These are phyloP conservation scores for Colletotrichum neosansevieriae DNA, from an alignment of 2,329 filamentous ascomycete genomes.

Conservation along the genomic window DNA sequence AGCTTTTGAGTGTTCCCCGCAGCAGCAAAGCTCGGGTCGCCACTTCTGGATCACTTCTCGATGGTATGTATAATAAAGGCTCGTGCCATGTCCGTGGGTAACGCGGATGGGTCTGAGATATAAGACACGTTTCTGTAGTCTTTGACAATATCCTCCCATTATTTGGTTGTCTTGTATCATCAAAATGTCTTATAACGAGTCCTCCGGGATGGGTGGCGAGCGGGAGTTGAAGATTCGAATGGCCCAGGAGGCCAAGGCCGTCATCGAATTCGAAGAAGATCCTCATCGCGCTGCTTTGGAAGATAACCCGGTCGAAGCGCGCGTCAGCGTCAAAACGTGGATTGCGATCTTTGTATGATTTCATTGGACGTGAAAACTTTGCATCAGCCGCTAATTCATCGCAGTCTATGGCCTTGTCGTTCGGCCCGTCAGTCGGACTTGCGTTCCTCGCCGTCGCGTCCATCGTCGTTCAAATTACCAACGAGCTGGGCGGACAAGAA, in stretches of 20 bases:
- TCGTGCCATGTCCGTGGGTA: slow-evolving; percentile 3
- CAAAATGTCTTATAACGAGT: slow-evolving; percentile 26
- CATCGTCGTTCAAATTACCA: slow-evolving; percentile 32
- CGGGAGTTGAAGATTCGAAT: slow-evolving; percentile 45
- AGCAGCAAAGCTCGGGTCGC: slow-evolving; percentile 5
- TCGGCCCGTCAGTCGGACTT: slow-evolving; percentile 36
- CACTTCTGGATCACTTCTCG: not conserved
- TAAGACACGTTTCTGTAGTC: not conserved
- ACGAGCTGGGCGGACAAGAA: slow-evolving; percentile 31
- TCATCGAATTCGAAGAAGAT: slow-evolving; percentile 39
- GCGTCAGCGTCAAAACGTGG: slow-evolving; percentile 38
- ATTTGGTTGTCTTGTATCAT: not conserved
- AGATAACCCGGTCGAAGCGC: slow-evolving; percentile 33
- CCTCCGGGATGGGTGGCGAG: slow-evolving; percentile 23
- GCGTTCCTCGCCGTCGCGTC: slow-evolving; percentile 35
- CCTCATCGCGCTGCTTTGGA: slow-evolving; percentile 40
- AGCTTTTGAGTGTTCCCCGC: slow-evolving; percentile 9
- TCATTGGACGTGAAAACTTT: rapidly evolving
- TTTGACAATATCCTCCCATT: not conserved
- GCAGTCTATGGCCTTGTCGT: slow-evolving; percentile 36
- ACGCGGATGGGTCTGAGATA: not conserved
- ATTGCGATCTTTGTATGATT: slow-evolving; percentile 35
- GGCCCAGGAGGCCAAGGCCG: slow-evolving; percentile 33
- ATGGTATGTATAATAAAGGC: slow-evolving; percentile 30
- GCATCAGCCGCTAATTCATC: not conserved